Percentiles rank a stretch among this genome's conserved stretches.
Evolutionary conservation across 2,329 filamentous ascomycete species (phyloP).

Genomic region (Colletotrichum spinosum): DNA sequence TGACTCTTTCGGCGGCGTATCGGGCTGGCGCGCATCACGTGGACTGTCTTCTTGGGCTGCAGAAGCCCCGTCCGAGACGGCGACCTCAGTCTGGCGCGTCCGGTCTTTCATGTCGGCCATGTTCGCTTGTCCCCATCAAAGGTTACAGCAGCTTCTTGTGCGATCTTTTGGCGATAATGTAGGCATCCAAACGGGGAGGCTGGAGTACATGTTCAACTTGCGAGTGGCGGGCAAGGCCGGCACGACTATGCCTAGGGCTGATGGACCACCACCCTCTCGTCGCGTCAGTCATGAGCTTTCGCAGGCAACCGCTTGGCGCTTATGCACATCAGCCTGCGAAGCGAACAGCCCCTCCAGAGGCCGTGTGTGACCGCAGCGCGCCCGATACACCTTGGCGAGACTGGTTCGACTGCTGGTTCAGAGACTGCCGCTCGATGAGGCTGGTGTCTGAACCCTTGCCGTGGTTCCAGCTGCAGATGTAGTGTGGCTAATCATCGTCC

Average conservation of each 20-base stretch:
- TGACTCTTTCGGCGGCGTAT: background rate
- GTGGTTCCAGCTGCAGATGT: background rate
- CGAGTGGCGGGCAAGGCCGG: background rate
- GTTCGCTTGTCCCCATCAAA: background rate
- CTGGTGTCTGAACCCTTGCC: background rate
- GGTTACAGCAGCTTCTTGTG: too few relatives aligned
- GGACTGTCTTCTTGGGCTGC: constrained; percentile 17
- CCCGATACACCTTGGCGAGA: too few relatives aligned
- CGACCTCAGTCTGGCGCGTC: constrained; percentile 26
- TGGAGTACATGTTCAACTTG: background rate
- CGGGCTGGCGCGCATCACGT: background rate
- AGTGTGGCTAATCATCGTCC: constrained; percentile 6
- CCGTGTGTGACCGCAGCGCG: background rate
- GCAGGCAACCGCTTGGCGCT: constrained; percentile 20
- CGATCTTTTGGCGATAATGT: background rate
- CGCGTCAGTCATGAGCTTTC: background rate
- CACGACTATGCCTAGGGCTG: background rate
- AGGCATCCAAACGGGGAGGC: background rate
- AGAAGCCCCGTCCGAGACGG: constrained; percentile 14
- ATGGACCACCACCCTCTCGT: background rate
- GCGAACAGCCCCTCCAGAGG: background rate
- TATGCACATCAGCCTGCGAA: constrained; percentile 14
- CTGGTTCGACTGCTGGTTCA: background rate
- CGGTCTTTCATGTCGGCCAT: constrained; percentile 20
- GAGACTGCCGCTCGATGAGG: background rate